These are phyloP conservation scores for Coniochaeta prunicola DNA, from an alignment of 2,329 filamentous ascomycete genomes.

Conservation along the genomic window DNA sequence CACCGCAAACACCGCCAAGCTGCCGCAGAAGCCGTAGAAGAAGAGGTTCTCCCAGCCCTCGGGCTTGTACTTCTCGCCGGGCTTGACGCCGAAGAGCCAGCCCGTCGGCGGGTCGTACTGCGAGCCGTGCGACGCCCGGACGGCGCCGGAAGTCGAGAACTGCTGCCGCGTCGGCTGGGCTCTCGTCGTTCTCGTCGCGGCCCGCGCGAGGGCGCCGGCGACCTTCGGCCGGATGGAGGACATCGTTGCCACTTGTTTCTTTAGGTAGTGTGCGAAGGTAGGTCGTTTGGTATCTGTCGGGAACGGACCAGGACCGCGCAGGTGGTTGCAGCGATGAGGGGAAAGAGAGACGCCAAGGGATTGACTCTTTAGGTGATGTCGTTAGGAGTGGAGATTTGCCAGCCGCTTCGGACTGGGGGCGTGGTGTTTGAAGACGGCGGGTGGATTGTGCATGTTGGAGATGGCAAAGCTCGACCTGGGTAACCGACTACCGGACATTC, in stretches of 20 bases:
- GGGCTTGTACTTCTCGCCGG: slow-evolving; percentile 89
- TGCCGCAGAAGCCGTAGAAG: slow-evolving; percentile 78
- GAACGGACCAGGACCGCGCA: neutral
- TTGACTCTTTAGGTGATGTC: neutral
- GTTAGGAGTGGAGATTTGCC: slow-evolving; percentile 1
- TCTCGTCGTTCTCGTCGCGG: neutral
- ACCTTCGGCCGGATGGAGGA: neutral
- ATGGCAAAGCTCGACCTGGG: neutral
- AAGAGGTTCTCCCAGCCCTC: slow-evolving; percentile 93
- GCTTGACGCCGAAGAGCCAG: slow-evolving; percentile 91
- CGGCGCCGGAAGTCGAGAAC: neutral
- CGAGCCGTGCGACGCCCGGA: slow-evolving; percentile 52
- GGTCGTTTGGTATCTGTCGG: neutral
- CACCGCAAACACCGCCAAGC: slow-evolving; percentile 63
- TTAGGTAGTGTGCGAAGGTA: neutral
- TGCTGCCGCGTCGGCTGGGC: neutral
- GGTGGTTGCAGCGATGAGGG: neutral
- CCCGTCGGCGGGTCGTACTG: slow-evolving; percentile 86
- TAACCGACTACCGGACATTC: neutral
- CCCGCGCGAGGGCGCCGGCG: neutral
- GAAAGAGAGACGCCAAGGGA: neutral
- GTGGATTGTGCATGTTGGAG: neutral
- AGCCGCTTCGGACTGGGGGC: neutral
- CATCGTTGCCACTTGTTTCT: neutral
- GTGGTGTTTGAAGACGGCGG: neutral